A percentile compares a stretch with the other conserved stretches of the same genome.
Evolutionary conservation across 768 basidiomycete species (phyloP).

Genomic region (Pleurotus tuber-regium): DNA sequence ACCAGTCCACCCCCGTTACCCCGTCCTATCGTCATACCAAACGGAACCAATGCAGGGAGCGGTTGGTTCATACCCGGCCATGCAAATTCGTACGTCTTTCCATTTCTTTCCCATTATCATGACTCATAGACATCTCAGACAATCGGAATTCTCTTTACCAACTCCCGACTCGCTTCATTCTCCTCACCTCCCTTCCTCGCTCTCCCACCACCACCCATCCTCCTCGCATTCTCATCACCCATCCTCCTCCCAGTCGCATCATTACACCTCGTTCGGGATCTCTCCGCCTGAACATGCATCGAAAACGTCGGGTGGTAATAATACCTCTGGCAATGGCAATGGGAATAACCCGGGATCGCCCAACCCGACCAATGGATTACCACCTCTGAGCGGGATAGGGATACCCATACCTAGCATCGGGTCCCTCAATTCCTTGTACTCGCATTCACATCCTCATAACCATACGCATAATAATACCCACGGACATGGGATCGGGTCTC

Average conservation of each 20-base stretch:
- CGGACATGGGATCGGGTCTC: background rate
- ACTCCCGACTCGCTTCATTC: constrained; percentile 37
- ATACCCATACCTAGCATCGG: background rate
- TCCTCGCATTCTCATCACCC: constrained; percentile 23
- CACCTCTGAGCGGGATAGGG: constrained; percentile 2
- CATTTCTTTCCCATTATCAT: background rate
- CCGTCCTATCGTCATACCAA: background rate
- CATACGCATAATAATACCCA: background rate
- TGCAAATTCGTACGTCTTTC: constrained; percentile 24
- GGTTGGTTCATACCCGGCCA: constrained; percentile 29
- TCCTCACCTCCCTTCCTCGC: constrained; percentile 13
- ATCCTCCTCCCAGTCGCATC: constrained; percentile 30
- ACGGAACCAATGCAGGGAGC: background rate
- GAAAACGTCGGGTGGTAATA: background rate
- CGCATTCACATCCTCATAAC: background rate
- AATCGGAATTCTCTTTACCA: constrained; percentile 40
- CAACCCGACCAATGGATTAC: background rate
- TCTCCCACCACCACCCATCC: constrained; percentile 17
- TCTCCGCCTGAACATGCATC: background rate
- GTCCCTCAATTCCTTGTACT: background rate
- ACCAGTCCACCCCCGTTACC: constrained; percentile 1
- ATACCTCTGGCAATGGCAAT: constrained; percentile 18
- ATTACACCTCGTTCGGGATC: constrained; percentile 24
- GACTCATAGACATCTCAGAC: constrained; percentile 17
- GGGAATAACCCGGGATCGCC: constrained; percentile 10